A percentile compares a stretch with the other conserved stretches of the same genome.
These are phyloP conservation scores for Zymoseptoria tritici DNA, from an alignment of 2,329 filamentous ascomycete genomes.

Conservation along the genomic window DNA sequence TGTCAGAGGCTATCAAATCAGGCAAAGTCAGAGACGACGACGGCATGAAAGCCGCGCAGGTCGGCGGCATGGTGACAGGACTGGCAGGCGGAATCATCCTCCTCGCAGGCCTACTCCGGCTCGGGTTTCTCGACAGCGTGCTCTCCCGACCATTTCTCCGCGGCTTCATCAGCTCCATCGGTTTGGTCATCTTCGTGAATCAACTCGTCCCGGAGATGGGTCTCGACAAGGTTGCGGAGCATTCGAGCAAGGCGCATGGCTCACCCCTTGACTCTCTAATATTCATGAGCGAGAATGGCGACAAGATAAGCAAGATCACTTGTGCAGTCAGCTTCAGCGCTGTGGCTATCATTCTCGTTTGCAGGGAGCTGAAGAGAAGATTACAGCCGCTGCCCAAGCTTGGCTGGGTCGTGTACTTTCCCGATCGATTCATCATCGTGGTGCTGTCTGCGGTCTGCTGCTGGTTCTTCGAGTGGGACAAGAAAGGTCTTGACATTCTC, in stretches of 20 bases:
- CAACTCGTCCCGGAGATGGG: constrained; percentile 89
- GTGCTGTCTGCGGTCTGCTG: constrained; percentile 74
- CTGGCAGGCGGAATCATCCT: constrained; percentile 84
- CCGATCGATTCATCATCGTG: constrained; percentile 85
- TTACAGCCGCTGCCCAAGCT: constrained; percentile 68
- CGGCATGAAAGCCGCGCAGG: constrained; percentile 65
- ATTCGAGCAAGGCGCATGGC: constrained; percentile 64
- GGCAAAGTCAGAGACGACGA: constrained; percentile 59
- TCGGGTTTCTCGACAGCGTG: constrained; percentile 92
- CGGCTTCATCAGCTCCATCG: constrained; percentile 95
- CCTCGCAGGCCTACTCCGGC: constrained; percentile 71
- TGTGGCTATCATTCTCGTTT: constrained; percentile 81
- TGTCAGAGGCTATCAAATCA: constrained; percentile 66
- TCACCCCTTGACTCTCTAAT: constrained; percentile 79
- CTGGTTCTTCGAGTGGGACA: constrained; percentile 69
- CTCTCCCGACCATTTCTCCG: constrained; percentile 85
- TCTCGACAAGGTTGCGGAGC: constrained; percentile 57
- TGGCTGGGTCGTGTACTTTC: constrained; percentile 69
- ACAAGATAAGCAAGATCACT: constrained; percentile 65
- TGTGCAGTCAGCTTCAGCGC: constrained; percentile 68
- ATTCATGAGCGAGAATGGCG: constrained; percentile 65
- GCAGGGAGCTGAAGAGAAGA: constrained; percentile 69
- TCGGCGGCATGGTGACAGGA: constrained; percentile 81
- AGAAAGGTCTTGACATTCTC: constrained; percentile 72
- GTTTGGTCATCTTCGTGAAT: constrained; percentile 91